These are phyloP conservation scores for Pachyrhizus erosus DNA, from an alignment of 306 rosid genomes.

Conservation along the genomic window DNA sequence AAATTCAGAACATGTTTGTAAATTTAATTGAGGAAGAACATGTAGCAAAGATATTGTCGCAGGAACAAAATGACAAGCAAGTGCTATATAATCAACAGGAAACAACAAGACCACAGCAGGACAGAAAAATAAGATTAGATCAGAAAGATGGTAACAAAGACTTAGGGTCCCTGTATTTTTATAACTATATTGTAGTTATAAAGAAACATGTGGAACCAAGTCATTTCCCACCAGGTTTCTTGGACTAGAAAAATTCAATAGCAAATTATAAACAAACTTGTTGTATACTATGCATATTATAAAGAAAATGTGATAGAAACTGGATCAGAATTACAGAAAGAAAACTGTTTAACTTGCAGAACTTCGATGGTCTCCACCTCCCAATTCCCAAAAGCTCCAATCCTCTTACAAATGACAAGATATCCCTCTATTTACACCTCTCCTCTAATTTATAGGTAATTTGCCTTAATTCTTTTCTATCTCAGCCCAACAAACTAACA, in stretches of 20 bases:
- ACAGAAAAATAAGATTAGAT: neutral
- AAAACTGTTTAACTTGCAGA: too few species aligned
- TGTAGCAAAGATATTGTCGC: constrained; percentile 10
- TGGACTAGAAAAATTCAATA: constrained; percentile 6
- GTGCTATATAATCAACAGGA: constrained; percentile 23
- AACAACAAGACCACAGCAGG: constrained; percentile 12
- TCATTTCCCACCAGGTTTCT: neutral
- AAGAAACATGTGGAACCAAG: constrained; percentile 5
- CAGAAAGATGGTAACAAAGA: neutral
- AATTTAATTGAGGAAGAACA: constrained; percentile 16
- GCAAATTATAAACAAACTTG: constrained; percentile 13
- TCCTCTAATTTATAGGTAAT: too few species aligned
- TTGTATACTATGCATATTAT: neutral
- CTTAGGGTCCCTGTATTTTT: neutral
- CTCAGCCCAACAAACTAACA: too few species aligned
- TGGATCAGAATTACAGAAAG: too few species aligned
- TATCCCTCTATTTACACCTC: too few species aligned
- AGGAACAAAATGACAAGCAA: constrained; percentile 26
- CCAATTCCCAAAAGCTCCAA: too few species aligned
- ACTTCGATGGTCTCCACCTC: too few species aligned
- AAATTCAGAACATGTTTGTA: neutral
- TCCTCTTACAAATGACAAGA: too few species aligned
- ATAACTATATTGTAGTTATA: neutral
- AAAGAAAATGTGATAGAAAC: neutral
- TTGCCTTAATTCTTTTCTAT: too few species aligned